phyloP scores from a whole-genome alignment of 495 filamentous ascomycete species.

The Chaetomium fimeti region DNA sequence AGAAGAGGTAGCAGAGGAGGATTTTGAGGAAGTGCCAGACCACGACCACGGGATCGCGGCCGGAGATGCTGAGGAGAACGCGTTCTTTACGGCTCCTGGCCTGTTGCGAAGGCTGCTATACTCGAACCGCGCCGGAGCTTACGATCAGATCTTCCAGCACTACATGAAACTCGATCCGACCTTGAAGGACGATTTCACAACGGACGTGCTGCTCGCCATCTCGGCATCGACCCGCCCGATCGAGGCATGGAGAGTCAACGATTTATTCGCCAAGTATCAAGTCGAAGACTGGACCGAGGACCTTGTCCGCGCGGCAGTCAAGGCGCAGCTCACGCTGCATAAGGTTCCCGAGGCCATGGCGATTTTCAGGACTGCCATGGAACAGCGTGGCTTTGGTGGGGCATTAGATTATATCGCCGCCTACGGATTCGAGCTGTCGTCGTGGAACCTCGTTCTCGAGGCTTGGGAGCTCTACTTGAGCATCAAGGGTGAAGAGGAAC shows the following conservation, averaged over 20 bases:
- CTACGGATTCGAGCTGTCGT: conserved; percentile 25
- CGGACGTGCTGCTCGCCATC: conserved; percentile 28
- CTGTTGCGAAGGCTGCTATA: background rate
- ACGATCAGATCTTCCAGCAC: conserved; percentile 31
- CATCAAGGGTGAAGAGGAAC: background rate
- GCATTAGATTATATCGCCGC: conserved; percentile 30
- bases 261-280: conserved; percentile 25
- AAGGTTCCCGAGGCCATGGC: conserved; percentile 25
- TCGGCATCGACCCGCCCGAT: conserved; percentile 26
- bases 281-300: conserved; percentile 31
- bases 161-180: conserved; percentile 28
- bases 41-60: background rate
- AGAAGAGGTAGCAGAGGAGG: conserved; percentile 2
- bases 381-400: conserved; percentile 19
- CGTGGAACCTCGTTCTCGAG: conserved; percentile 30
- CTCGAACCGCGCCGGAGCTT: conserved; percentile 16
- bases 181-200: conserved; percentile 17
- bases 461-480: conserved; percentile 26
- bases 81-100: background rate
- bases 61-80: background rate
- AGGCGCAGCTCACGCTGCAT: conserved; percentile 26
- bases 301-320: conserved; percentile 28
- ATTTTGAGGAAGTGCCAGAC: conserved; percentile 15
- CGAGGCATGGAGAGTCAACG: conserved; percentile 30
- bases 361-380: conserved; percentile 26